Evolutionary conservation across 352 stramenopile genomes (phyloP).

Genomic region (Plasmopara viticola): DNA sequence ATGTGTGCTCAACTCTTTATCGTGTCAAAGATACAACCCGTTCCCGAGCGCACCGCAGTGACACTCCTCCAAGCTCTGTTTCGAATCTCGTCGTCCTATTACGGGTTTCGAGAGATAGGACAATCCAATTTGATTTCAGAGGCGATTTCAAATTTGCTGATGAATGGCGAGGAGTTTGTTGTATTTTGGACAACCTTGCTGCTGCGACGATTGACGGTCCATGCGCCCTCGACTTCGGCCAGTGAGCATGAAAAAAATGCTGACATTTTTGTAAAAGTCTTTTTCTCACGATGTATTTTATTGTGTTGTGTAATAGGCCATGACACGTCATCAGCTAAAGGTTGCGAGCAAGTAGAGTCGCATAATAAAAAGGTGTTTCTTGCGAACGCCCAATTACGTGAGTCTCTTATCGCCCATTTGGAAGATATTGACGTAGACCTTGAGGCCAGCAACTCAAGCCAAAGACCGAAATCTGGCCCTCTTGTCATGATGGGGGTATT

Average conservation of each 20-base stretch:
- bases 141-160: constrained; percentile 67
- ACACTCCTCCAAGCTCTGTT: constrained; percentile 80
- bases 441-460: constrained; percentile 9
- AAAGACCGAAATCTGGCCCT: constrained; percentile 28
- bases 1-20: constrained; percentile 80
- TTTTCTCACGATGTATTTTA: background rate
- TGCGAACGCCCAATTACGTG: constrained; percentile 57
- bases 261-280: background rate
- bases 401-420: constrained; percentile 58
- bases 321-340: constrained; percentile 45
- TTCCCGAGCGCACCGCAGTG: constrained; percentile 58
- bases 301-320: constrained; percentile 25
- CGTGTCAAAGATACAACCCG: constrained; percentile 55
- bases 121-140: constrained; percentile 73
- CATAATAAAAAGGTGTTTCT: constrained; percentile 78
- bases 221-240: constrained; percentile 28
- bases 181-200: constrained; percentile 84
- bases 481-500: constrained; percentile 89
- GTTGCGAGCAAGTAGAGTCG: constrained; percentile 60
- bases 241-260: constrained; percentile 33
- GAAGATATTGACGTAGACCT: constrained; percentile 49
- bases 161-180: constrained; percentile 77
- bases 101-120: constrained; percentile 80
- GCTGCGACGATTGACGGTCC: constrained; percentile 53
- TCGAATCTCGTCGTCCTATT: constrained; percentile 80